Percentiles rank a stretch among this genome's conserved stretches.
phyloP scores from a whole-genome alignment of 1,284 basidiomycete genomes.

The Anthracocystis panici-leucophaei region DNA sequence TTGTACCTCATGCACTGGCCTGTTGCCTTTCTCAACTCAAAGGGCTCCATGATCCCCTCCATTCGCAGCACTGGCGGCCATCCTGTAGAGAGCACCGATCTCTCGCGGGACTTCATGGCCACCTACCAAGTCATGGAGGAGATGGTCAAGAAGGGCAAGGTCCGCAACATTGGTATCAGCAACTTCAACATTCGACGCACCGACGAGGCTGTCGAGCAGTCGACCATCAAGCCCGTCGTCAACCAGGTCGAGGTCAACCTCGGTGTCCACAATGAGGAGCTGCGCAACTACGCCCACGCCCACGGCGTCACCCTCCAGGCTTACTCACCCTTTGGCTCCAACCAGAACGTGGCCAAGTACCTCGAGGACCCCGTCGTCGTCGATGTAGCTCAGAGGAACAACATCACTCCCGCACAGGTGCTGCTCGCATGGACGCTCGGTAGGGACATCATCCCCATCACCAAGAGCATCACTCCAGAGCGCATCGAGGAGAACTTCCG shows the following conservation, averaged over 20 bases:
- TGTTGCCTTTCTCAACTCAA: constrained; percentile 63
- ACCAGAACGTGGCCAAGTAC: constrained; percentile 54
- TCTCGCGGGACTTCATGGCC: constrained; percentile 56
- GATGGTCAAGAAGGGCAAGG: constrained; percentile 66
- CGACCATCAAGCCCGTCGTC: constrained; percentile 57
- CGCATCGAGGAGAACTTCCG: constrained; percentile 62
- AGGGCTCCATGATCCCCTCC: constrained; percentile 52
- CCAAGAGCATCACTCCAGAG: constrained; percentile 49
- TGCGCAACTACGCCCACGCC: constrained; percentile 77
- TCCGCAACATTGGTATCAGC: constrained; percentile 75
- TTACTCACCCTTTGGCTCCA: constrained; percentile 62
- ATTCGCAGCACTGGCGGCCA: constrained; percentile 60
- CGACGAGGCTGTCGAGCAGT: constrained; percentile 44
- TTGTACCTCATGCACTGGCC: constrained; percentile 85
- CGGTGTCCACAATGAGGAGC: constrained; percentile 78
- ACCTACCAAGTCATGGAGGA: constrained; percentile 64
- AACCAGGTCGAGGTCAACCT: constrained; percentile 67
- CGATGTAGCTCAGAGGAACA: constrained; percentile 59
- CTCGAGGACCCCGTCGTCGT: constrained; percentile 53
- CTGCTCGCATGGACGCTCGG: constrained; percentile 58
- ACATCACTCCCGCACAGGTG: constrained; percentile 62
- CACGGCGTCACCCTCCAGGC: constrained; percentile 57
- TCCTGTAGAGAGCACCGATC: constrained; percentile 79
- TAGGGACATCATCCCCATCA: constrained; percentile 58
- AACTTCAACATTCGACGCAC: constrained; percentile 66